Evolutionary conservation across 768 basidiomycete species (phyloP).

Genomic region (Lentinula detonsa): DNA sequence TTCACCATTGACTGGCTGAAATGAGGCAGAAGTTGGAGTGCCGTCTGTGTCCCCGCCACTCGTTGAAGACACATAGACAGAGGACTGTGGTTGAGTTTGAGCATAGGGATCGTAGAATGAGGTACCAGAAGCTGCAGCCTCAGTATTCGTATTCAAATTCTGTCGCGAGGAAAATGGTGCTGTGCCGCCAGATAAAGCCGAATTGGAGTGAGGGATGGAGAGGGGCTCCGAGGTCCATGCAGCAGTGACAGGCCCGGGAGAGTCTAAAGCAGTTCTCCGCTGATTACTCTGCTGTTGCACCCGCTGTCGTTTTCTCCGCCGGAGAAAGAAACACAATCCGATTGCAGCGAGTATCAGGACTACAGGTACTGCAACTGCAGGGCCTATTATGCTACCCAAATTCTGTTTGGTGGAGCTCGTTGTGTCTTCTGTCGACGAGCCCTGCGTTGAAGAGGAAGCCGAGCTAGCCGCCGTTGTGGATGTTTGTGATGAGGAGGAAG

Average conservation of each 20-base stretch:
- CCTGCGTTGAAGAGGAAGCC: background rate
- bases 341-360: background rate
- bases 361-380: background rate
- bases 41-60: background rate
- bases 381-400: background rate
- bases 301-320: background rate
- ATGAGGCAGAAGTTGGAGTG: background rate
- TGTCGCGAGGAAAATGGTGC: background rate
- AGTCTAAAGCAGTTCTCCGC: background rate
- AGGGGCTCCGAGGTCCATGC: background rate
- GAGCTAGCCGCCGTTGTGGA: background rate
- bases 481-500: background rate
- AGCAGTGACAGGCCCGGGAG: background rate
- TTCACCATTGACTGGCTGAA: background rate
- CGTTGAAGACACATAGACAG: background rate
- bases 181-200: background rate
- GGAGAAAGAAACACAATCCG: background rate
- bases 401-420: background rate
- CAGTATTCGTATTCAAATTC: background rate
- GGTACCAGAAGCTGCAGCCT: background rate
- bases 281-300: background rate
- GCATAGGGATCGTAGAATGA: background rate
- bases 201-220: background rate
- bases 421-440: background rate
- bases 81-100: background rate